phyloP scores from a whole-genome alignment of 148 eudicot genomes.

The Chenopodium album region DNA sequence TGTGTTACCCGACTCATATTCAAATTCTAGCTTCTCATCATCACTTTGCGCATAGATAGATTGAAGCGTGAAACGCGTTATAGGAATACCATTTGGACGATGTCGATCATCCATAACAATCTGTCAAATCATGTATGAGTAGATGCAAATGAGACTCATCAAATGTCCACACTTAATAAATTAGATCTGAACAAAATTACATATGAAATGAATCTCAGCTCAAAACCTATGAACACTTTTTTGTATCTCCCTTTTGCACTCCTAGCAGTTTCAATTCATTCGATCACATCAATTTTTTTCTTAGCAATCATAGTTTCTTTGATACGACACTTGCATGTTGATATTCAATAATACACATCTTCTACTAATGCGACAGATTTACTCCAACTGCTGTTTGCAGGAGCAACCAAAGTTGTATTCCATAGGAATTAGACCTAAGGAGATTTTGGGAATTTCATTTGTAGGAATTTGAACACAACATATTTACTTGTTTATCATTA shows the following conservation, averaged over 20 bases:
- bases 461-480: not conserved
- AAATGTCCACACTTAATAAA: not conserved
- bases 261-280: not conserved
- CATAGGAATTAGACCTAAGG: too few relatives aligned
- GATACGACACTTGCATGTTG: not conserved
- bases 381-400: not conserved
- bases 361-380: not conserved
- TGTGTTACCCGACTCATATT: conserved; percentile 96
- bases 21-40: conserved; percentile 94
- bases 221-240: not conserved
- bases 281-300: not conserved
- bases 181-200: not conserved
- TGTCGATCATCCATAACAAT: conserved; percentile 99
- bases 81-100: conserved; percentile 95
- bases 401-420: not conserved
- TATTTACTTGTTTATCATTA: not conserved
- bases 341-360: not conserved
- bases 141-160: not conserved
- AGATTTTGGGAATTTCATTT: not conserved
- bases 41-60: conserved; percentile 95
- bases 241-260: not conserved
- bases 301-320: not conserved
- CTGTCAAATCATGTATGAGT: conserved; percentile 41
- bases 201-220: not conserved
- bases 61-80: conserved; percentile 89